Evolutionary conservation across 176 grass and related monocot species (phyloP).

Genomic region (Aegilops sharonensis): DNA sequence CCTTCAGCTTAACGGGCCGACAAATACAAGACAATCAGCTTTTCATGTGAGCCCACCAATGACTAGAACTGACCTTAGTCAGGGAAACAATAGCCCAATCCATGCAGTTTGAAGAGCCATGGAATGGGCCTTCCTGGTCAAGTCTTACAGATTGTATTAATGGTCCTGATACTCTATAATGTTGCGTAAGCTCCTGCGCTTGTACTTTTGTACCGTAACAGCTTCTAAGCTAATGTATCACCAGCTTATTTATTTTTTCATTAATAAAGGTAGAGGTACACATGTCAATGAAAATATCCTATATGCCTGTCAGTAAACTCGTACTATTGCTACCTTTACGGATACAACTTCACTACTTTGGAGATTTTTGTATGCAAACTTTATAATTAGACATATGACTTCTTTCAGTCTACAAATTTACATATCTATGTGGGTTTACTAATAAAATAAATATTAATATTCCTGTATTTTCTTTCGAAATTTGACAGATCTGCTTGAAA

Average conservation of each 20-base stretch:
- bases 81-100: constrained; percentile 68
- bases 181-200: constrained; percentile 7
- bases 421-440: not conserved
- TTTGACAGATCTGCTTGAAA: not conserved
- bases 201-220: constrained; percentile 35
- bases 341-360: not conserved
- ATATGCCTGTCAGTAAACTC: not conserved
- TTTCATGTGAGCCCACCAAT: constrained; percentile 66
- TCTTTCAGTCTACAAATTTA: not conserved
- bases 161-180: constrained; percentile 16
- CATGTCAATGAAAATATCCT: constrained; percentile 3
- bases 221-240: constrained; percentile 34
- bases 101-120: constrained; percentile 67
- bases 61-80: constrained; percentile 56
- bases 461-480: too few species aligned
- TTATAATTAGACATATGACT: not conserved
- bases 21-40: constrained; percentile 54
- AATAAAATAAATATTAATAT: too few species aligned
- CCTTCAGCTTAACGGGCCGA: constrained; percentile 58
- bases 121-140: constrained; percentile 7
- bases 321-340: constrained; percentile 8
- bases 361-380: not conserved
- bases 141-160: constrained; percentile 29
- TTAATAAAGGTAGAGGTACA: constrained; percentile 32
- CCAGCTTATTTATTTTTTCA: constrained; percentile 19